A percentile compares a stretch with the other conserved stretches of the same genome.
These are phyloP conservation scores for Blastocystis sp. DNA, from an alignment of 352 stramenopile species.

Conservation along the genomic window DNA sequence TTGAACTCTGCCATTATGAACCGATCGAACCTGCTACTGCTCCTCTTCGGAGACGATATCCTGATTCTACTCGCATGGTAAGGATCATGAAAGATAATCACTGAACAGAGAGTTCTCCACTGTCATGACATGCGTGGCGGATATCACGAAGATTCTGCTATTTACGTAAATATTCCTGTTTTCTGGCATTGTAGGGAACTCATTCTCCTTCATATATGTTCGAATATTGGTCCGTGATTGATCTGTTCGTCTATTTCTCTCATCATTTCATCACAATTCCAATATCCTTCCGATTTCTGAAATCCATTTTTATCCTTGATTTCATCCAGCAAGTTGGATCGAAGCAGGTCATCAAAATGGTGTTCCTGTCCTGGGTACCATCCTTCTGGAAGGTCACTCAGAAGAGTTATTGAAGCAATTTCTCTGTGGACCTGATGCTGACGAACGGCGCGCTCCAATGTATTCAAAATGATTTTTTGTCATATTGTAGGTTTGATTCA, in stretches of 20 bases:
- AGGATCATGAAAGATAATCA: background rate
- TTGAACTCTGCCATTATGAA: background rate
- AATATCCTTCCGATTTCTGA: slow-evolving; percentile 19
- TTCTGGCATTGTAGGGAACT: background rate
- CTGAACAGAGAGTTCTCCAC: slow-evolving; percentile 18
- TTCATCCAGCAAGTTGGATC: slow-evolving; percentile 23
- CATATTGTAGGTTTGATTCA: slow-evolving; percentile 16
- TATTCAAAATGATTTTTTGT: background rate
- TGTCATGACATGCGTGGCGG: slow-evolving; percentile 54
- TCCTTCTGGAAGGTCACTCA: slow-evolving; percentile 19
- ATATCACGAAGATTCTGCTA: slow-evolving; percentile 24
- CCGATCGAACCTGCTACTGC: background rate
- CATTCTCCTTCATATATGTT: slow-evolving; percentile 34
- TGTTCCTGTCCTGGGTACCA: slow-evolving; percentile 28
- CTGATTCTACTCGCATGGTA: background rate
- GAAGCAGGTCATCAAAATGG: slow-evolving; percentile 18
- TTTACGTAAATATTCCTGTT: background rate
- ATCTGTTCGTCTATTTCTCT: slow-evolving; percentile 57
- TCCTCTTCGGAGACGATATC: background rate
- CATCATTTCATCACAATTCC: slow-evolving; percentile 53
- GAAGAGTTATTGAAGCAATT: slow-evolving; percentile 12
- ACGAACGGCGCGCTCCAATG: background rate
- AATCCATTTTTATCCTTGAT: background rate
- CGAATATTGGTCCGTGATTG: slow-evolving; percentile 14
- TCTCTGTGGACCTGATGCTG: background rate